phyloP scores from a whole-genome alignment of 331 rosid genomes.

The Malus hybrid region DNA sequence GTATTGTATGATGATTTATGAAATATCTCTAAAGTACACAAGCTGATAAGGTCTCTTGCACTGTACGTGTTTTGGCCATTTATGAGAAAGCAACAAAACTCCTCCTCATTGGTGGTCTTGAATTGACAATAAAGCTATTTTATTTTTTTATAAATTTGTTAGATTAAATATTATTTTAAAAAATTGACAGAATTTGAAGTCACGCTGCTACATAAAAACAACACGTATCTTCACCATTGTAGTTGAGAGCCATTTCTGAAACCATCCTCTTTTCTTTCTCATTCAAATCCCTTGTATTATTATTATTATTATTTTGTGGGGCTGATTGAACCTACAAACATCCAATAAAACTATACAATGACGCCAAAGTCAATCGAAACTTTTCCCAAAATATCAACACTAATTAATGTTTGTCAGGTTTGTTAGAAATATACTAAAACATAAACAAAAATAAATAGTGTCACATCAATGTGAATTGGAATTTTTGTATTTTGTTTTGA shows the following conservation, averaged over 20 bases:
- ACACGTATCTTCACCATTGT: rapidly evolving
- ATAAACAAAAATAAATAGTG: not conserved
- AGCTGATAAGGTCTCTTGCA: constrained; percentile 31
- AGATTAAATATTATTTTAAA: no score
- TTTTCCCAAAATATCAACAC: not conserved
- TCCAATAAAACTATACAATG: not conserved
- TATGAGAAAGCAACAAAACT: constrained; percentile 56
- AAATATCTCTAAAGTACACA: constrained; percentile 42
- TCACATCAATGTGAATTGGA: not conserved
- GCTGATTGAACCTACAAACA: not conserved
- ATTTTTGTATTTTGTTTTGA: not conserved
- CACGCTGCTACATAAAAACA: no score
- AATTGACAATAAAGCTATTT: constrained; percentile 22
- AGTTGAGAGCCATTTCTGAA: no score
- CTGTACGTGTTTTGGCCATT: constrained; percentile 42
- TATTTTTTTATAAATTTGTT: not conserved
- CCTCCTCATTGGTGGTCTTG: constrained; percentile 20
- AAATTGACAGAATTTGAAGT: rapidly evolving
- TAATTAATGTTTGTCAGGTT: not conserved
- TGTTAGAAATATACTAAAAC: not conserved
- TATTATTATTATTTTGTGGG: no score
- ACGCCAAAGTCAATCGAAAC: not conserved
- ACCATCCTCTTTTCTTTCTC: no score
- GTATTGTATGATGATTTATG: constrained; percentile 27
- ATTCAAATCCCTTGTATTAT: not conserved